Evolutionary conservation across 768 basidiomycete genomes (phyloP).

Genomic region (Boletus sp.): DNA sequence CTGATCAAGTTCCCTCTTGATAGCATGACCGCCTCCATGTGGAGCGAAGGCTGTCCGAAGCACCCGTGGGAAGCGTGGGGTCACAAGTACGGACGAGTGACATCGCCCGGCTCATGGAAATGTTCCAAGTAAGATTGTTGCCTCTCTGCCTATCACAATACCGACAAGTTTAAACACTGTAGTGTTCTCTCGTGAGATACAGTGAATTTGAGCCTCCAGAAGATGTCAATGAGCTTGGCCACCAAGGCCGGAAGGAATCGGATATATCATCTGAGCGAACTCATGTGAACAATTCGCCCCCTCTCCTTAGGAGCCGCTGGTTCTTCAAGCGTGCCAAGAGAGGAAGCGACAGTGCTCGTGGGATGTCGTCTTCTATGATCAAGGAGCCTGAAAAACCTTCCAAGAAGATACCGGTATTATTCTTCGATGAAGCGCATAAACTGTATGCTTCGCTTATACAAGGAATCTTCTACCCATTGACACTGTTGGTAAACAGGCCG

Average conservation of each 20-base stretch:
- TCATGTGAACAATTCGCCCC: slow-evolving; percentile 35
- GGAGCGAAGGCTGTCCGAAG: slow-evolving; percentile 56
- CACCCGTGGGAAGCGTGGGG: slow-evolving; percentile 38
- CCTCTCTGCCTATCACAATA: background rate
- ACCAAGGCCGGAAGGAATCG: slow-evolving; percentile 28
- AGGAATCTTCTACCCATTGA: background rate
- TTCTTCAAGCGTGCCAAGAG: slow-evolving; percentile 27
- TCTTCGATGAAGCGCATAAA: slow-evolving; percentile 86
- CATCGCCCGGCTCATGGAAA: slow-evolving; percentile 77
- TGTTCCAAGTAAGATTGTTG: slow-evolving; percentile 58
- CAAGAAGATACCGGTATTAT: slow-evolving; percentile 77
- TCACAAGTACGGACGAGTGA: slow-evolving; percentile 70
- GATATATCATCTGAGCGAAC: slow-evolving; percentile 41
- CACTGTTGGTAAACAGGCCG: slow-evolving; percentile 44
- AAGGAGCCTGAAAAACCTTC: slow-evolving; percentile 34
- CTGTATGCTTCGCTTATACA: slow-evolving; percentile 42
- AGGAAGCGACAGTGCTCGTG: slow-evolving; percentile 28
- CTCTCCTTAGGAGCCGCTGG: slow-evolving; percentile 27
- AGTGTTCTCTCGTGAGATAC: slow-evolving; percentile 71
- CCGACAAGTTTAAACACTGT: background rate
- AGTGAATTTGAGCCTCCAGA: slow-evolving; percentile 59
- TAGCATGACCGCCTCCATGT: slow-evolving; percentile 77
- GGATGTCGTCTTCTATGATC: slow-evolving; percentile 29
- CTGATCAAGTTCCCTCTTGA: slow-evolving; percentile 3
- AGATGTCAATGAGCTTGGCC: slow-evolving; percentile 22